Evolutionary conservation across 345 rosid species (phyloP), one percentile per base, ranked within the genome.

Genomic region (Fremontodendron californicum): DNA sequence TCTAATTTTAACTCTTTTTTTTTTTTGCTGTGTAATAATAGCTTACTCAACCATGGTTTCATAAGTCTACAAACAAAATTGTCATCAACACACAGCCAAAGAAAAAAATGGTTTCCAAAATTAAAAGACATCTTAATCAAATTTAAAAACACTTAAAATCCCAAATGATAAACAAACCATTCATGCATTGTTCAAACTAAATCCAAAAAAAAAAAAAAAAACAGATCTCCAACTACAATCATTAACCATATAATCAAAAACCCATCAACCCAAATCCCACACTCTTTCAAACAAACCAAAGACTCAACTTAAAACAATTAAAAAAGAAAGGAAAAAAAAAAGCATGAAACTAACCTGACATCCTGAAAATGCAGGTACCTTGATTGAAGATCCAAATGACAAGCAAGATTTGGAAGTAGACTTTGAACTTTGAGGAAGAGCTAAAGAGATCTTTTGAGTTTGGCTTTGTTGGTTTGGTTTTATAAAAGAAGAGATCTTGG

Each of bases 401-500:
- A 78, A 58, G 16, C 80, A 78, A 4, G 82, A 37, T 48, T 46
- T 48, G 40, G 74, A 11, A 64, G 64, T 7, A 76, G 55, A 25
- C 35, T 63, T 48, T 76, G 62, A 78, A 71, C 54, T 43, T 31
- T 65, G 71, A 25, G 78, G 66, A 60, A 48, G 48, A 48, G 81
- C 78, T 76, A 73, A 85, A 81, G 11, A 82, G 48, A 65, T 65
- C 18, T 2, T 33, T n/a, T 33, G 62, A 40, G 29, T 29, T 48
- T 70, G 74, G 67, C 1, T 15, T 46, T 46, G 74, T 29, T 6
- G 74, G 6, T 52, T 71, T 51, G 31, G 15, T 51, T 51, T 51
- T 3, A 51, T 0, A 43, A 74, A 65, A 27, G 82, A 74, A 76
- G 86, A 82, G 74, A 90, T 84, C 80, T 92, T 92, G 51, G 94